Evolutionary conservation across 495 filamentous ascomycete species (phyloP), one percentile per base, ranked within the genome.

Genomic region (Margaritispora aquatica): DNA sequence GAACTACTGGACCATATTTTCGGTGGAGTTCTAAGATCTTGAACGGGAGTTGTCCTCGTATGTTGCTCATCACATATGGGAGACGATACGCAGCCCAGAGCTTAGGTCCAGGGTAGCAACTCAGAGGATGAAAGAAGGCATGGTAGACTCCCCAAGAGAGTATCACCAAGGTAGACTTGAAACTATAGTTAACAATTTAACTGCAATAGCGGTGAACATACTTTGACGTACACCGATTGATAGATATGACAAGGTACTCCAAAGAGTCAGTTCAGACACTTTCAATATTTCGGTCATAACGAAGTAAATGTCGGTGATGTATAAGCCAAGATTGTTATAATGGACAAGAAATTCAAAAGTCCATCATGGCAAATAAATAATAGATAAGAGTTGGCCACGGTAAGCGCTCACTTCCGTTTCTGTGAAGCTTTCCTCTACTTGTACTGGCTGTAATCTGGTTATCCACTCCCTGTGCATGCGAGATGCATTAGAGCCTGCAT

Each of bases 1-100:
- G 73, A 17, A 86, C 73, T 26, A 84, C 71, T 20, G 77, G 75
- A 5, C 83, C 82, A 34, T 79, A 73, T 51, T 68, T 73, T 36
- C 72, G 68, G 68, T 86, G 83, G n/a, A 74, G 58, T 10, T 63
- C 63, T n/a, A 64, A 36, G 49, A 69, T 59, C 48, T 69, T 63
- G 48, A 65, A 60, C 26, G 68, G 55, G 50, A 70, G 49, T 19
- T 58, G 66, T 8, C 68, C 70, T 52, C 23, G 21, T 10, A 50
- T 26, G 22, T 52, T 29, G 26, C 26, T 22, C 15, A 23, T 22
- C 0, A 21, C 44, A 29, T 36, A 50, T n/a, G 57, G 54, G 38
- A 61, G 4, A 2, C 50, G 27, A 29, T 19, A 50, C n/a, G 64
- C 23, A 26, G 57, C 59, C 49, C 69, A 69, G 44, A 68, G 54